These are phyloP conservation scores for Mycosarcoma mackinlayi DNA, from an alignment of 1,284 basidiomycete species.

Conservation along the genomic window DNA sequence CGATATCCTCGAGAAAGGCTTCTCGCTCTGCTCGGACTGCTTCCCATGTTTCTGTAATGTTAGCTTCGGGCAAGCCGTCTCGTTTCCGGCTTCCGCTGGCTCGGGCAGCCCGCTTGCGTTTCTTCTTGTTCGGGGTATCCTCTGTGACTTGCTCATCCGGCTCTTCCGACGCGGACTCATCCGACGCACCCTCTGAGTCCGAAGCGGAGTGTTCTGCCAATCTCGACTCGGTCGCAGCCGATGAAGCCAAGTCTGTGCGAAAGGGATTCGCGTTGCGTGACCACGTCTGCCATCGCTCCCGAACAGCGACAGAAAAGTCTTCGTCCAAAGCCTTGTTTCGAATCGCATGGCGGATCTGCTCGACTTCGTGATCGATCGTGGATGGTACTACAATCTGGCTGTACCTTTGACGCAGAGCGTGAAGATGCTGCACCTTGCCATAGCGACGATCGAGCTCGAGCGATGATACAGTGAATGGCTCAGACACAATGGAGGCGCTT, in stretches of 20 bases:
- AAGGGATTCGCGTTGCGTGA: conserved; percentile 34
- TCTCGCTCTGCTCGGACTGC: conserved; percentile 29
- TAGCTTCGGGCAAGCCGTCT: conserved; percentile 4
- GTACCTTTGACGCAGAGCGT: conserved; percentile 4
- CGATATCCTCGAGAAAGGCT: conserved; percentile 14
- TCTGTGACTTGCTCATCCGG: conserved; percentile 7
- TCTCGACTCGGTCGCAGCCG: conserved; percentile 24
- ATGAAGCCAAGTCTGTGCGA: conserved; percentile 30
- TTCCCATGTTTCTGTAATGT: conserved; percentile 15
- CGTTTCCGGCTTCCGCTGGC: conserved; percentile 2
- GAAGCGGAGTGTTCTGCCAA: conserved; percentile 3
- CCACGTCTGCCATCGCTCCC: conserved; percentile 50
- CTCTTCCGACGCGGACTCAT: conserved; percentile 12
- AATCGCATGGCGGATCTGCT: conserved; percentile 15
- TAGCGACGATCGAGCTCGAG: conserved; percentile 25
- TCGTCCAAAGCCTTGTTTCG: conserved; percentile 30
- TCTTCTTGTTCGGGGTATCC: conserved; percentile 6
- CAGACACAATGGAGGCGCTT: conserved; percentile 20
- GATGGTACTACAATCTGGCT: conserved; percentile 2
- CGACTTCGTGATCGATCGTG: conserved; percentile 30
- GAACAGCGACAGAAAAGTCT: conserved; percentile 36
- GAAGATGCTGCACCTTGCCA: conserved; percentile 15
- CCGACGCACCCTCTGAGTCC: conserved; percentile 9
- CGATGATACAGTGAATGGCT: conserved; percentile 9
- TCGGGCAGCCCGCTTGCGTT: conserved; percentile 6